Evolutionary conservation across 371 early-diverging fungal species (phyloP).

Genomic region (Mucor circinelloides): DNA sequence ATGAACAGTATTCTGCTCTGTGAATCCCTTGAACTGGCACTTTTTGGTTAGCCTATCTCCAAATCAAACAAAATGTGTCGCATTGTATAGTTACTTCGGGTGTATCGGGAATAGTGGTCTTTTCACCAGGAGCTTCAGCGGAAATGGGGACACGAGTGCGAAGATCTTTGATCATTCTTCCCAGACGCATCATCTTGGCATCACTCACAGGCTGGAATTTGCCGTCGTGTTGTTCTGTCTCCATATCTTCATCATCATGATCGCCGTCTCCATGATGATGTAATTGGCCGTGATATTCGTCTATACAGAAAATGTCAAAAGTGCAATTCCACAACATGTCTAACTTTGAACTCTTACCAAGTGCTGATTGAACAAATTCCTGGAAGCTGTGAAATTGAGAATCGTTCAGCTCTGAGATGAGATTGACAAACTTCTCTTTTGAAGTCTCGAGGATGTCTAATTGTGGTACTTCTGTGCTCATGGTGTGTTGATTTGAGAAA

Average conservation of each 20-base stretch:
- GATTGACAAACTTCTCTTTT: slow-evolving; percentile 57
- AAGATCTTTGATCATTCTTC: slow-evolving; percentile 60
- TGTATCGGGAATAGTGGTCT: slow-evolving; percentile 55
- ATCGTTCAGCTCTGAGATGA: slow-evolving; percentile 53
- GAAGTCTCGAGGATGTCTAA: slow-evolving; percentile 37
- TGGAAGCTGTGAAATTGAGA: slow-evolving; percentile 57
- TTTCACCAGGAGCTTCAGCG: slow-evolving; percentile 66
- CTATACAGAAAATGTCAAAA: slow-evolving; percentile 21
- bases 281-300: slow-evolving; percentile 45
- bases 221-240: slow-evolving; percentile 29
- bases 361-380: slow-evolving; percentile 56
- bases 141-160: slow-evolving; percentile 56
- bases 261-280: slow-evolving; percentile 27
- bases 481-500: neutral
- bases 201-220: slow-evolving; percentile 47
- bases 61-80: neutral
- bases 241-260: slow-evolving; percentile 24
- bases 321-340: neutral
- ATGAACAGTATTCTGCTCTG: slow-evolving; percentile 61
- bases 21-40: slow-evolving; percentile 55
- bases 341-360: slow-evolving; percentile 42
- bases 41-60: neutral
- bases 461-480: slow-evolving; percentile 17
- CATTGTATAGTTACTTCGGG: slow-evolving; percentile 40
- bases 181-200: slow-evolving; percentile 43